Evolutionary conservation across 148 eudicot genomes (phyloP), one percentile per base, ranked within the genome.

Genomic region (Dianthus caryophyllus): DNA sequence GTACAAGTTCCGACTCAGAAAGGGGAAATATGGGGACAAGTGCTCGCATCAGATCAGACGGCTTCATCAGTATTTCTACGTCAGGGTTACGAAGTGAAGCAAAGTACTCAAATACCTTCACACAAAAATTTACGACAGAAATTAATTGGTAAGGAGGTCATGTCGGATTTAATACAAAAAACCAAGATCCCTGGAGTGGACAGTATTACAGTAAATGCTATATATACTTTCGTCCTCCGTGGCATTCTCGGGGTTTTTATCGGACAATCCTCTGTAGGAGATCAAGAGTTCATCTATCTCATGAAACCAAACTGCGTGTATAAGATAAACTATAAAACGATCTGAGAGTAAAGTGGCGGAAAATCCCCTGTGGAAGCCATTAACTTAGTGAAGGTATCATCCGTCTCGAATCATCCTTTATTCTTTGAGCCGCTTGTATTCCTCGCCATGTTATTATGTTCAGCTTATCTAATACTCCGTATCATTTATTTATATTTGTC

Each of bases 41-140:
- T 64, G 88, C 91, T 20, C 91, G 78, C 91, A 86, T 86, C 61
- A 86, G 47, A 84, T 86, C 91, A 41, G 86, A 82, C 8, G 91
- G 84, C 67, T 84, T 84, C 91, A 86, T 84, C 47, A 84, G 71
- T 44, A 82, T 20, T 68, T 80, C 88, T 54, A 84, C 88, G 30
- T 72, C 81, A 27, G 77, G 49, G 50, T 71, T 72, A 33, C 61
- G 74, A 64, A 71, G 63, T 64, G 84, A 81, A 52, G 91, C 86
- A 57, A 84, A 86, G 76, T 86, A 86, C 70, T 86, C 83, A 48
- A 81, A 86, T 53, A 84, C 91, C 77, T 68, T 56, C 54, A 65
- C n/a, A n/a, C 52, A 30, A 30, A 64, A 24, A 39, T 6, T 15
- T 17, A 41, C 21, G 57, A 9, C 55, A 52, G 38, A 14, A 27